Base-by-base conservation (phyloP, 2,329 filamentous ascomycete species). In the Hysterium pulicare region DNA sequence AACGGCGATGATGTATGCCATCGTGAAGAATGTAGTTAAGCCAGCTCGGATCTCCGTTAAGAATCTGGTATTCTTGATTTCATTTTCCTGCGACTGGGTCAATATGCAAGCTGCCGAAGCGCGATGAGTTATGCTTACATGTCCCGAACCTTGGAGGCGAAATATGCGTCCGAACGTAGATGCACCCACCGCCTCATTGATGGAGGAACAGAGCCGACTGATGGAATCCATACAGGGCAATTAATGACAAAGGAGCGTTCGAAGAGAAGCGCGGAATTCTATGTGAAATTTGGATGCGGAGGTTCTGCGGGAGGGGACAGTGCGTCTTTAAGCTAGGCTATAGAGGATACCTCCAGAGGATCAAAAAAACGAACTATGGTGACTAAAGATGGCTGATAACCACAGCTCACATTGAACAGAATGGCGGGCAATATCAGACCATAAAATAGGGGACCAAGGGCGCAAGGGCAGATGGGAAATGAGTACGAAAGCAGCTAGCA, bases 31-130 rank as follows among this genome's bases (percentile, higher is more conserved):
- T 1, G 86, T 90, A 17, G 87, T 87, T 32, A 94, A 69, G 26
- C 89, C 89, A 47, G 86, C 89, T 48, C 88, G 84, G 40, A 94
- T 72, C 70, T 95, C 89, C 22, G 87, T 91, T 51, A 87, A 80
- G 71, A 95, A 93, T 52, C 77, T 76, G n/a, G 87, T 83, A 19
- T 84, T 82, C 60, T 84, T 83, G 42, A 87, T 82, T 64, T 88
- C 84, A 51, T 74, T 77, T 47, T 77, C 77, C 84, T 87, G 42
- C 32, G 41, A 33, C 42, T 28, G 40, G 19, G 54, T 62, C 20
- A 51, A 41, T 42, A 42, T 31, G 8, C 4, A 44, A 38, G 49
- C 13, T 28, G 7, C 24, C 24, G 24, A 28, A 13, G 13, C 7
- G 24, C 13, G 24, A 28, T 28, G 8, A 35, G 30, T 34, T 41